phyloP scores from a whole-genome alignment of 495 filamentous ascomycete genomes.

The Lophiotrema nucula region DNA sequence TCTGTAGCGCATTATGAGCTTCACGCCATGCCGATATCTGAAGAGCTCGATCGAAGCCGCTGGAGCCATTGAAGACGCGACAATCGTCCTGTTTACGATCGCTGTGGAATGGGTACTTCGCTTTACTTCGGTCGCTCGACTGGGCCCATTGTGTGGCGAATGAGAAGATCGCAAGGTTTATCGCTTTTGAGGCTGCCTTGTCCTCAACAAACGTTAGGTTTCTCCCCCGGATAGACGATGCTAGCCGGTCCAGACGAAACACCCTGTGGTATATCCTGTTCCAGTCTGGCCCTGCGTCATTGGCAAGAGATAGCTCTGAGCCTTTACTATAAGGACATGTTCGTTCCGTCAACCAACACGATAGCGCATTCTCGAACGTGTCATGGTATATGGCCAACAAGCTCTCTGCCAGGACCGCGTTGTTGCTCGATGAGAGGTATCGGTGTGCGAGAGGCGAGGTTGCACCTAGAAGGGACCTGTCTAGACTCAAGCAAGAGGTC shows the following conservation, averaged over 20 bases:
- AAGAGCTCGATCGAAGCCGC: slow-evolving; percentile 40
- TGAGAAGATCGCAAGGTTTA: slow-evolving; percentile 47
- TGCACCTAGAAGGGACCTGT: background rate
- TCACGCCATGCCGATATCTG: slow-evolving; percentile 49
- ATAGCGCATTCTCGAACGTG: slow-evolving; percentile 49
- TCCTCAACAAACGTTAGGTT: slow-evolving; percentile 43
- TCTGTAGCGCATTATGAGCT: slow-evolving; percentile 43
- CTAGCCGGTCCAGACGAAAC: slow-evolving; percentile 44
- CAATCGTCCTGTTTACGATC: background rate
- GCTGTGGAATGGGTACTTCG: slow-evolving; percentile 22
- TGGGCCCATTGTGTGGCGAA: slow-evolving; percentile 52
- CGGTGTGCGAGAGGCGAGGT: slow-evolving; percentile 2
- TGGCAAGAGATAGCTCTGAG: slow-evolving; percentile 9
- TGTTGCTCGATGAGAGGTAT: slow-evolving; percentile 29
- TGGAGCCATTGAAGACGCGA: slow-evolving; percentile 18
- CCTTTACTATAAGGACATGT: slow-evolving; percentile 46
- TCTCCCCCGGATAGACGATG: slow-evolving; percentile 37
- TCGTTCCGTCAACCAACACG: slow-evolving; percentile 50
- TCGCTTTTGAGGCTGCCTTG: slow-evolving; percentile 40
- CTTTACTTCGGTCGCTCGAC: slow-evolving; percentile 29
- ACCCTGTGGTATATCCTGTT: slow-evolving; percentile 50
- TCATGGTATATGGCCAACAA: slow-evolving; percentile 51
- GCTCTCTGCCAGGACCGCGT: slow-evolving; percentile 39
- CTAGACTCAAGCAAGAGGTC: background rate
- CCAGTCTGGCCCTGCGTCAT: slow-evolving; percentile 46